Evolutionary conservation across 345 rosid species (phyloP).

Genomic region (Ceriops tagal): DNA sequence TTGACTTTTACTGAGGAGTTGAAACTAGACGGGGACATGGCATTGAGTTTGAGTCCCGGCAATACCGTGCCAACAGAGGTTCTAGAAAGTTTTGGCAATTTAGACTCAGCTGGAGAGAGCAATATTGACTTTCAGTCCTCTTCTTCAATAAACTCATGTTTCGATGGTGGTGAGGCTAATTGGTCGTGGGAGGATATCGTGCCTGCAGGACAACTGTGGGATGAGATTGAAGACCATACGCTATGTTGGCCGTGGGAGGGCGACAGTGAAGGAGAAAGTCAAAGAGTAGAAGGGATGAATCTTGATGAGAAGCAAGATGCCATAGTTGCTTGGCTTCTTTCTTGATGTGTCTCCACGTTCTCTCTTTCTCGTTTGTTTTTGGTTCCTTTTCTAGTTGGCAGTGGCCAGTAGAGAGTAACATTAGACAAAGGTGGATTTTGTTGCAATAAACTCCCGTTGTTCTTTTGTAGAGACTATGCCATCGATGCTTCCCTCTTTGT

Average conservation of each 20-base stretch:
- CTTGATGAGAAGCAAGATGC: slow-evolving; percentile 30
- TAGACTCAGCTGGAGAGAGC: slow-evolving; percentile 7
- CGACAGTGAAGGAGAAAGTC: slow-evolving; percentile 17
- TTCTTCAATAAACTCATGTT: slow-evolving; percentile 22
- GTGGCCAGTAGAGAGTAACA: background rate
- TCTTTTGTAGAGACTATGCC: no score
- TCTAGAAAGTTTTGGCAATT: background rate
- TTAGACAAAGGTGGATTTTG: background rate
- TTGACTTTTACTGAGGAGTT: slow-evolving; percentile 10
- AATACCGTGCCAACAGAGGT: background rate
- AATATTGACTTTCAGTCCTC: slow-evolving; percentile 11
- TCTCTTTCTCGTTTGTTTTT: no score
- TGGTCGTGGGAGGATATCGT: slow-evolving; percentile 36
- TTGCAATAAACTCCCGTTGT: no score
- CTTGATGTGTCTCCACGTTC: slow-evolving; percentile 10
- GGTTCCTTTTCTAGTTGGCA: no score
- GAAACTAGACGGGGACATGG: background rate
- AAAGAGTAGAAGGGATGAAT: slow-evolving; percentile 14
- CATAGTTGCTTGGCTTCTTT: slow-evolving; percentile 40
- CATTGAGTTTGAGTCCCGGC: background rate
- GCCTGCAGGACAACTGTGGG: slow-evolving; percentile 13
- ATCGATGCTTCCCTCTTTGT: no score
- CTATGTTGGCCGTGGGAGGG: slow-evolving; percentile 29
- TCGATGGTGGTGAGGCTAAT: slow-evolving; percentile 27
- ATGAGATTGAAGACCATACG: slow-evolving; percentile 13